Base-by-base conservation (phyloP, 805 yeast species). In the Ogataea populi-albae region DNA sequence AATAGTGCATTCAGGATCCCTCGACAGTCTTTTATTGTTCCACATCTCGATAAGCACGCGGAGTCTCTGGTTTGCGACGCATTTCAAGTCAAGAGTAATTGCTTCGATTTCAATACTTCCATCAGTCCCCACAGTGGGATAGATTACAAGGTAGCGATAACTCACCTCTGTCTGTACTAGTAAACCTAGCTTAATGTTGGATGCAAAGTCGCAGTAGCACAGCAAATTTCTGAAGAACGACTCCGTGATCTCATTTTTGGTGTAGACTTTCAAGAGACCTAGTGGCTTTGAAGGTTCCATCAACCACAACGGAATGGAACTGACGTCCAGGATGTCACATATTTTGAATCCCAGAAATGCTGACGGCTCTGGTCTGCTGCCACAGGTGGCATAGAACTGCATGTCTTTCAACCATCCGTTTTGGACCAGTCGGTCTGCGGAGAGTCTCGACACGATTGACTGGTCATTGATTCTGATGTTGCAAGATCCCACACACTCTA, bases 261-360 rank as follows among this genome's bases (percentile, higher is more conserved):
- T 40, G 34, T 30, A 41, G 14, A 43, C 44, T 23, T 27, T 33
- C 37, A 42, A 34, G 5, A 23, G 16, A 18, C 31, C 22, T 18
- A 31, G 11, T n/a, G 35, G 34, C 12, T 31, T 32, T 15, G 30
- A 17, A 27, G 35, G 27, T 25, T 38, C 45, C 8, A 38, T 18
- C 14, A 46, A 25, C 50, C 50, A 46, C 8, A 46, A 25, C 0
- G 50, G 50, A n/a, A 46, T 34, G 17, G 30, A 16, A 20, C 22
- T 17, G 17, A 46, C 36, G 21, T 40, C 43, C 5, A 46, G 38
- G 12, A 46, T 27, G 17, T 46, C 50, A 18, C 30, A 19, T n/a
- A 41, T 35, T 23, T 25, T 16, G 10, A 45, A 35, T 20, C 30
- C 14, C 12, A 35, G 17, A 17, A 46, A 40, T 16, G 17, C 26